A percentile compares a stretch with the other conserved stretches of the same genome.
Conservation (phyloP, 805 yeast genomes). For the Saturnispora sanitii region DNA sequence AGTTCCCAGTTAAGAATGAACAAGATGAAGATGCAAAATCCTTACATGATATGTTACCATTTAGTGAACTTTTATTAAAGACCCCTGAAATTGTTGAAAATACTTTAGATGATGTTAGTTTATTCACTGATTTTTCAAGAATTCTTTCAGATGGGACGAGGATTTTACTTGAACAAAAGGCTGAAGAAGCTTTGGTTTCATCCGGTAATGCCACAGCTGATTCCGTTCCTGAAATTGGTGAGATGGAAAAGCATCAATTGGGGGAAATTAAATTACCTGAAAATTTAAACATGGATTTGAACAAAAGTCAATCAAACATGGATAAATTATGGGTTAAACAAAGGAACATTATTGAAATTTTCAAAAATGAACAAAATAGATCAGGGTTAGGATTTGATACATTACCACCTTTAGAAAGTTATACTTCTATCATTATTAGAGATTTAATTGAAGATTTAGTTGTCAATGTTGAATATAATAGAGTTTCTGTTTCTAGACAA, state of each 20-base stretch:
- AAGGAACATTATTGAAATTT: conserved; percentile 52
- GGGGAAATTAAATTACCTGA: conserved; percentile 25
- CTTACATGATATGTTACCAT: background rate
- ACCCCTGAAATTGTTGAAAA: conserved; percentile 40
- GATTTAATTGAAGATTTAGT: conserved; percentile 71
- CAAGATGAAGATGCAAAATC: conserved; percentile 7
- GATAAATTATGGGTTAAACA: conserved; percentile 64
- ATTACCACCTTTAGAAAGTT: conserved; percentile 43
- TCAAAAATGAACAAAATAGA: conserved; percentile 32
- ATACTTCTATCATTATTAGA: conserved; percentile 53
- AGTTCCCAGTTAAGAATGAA: conserved; percentile 13
- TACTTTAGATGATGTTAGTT: conserved; percentile 30
- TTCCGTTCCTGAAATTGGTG: conserved; percentile 19
- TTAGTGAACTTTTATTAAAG: conserved; percentile 4
- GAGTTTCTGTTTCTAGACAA: conserved; percentile 78
- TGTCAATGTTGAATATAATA: conserved; percentile 77
- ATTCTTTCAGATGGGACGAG: conserved; percentile 14
- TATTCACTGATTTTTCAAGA: conserved; percentile 31
- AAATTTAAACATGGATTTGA: conserved; percentile 25
- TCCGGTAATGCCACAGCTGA: conserved; percentile 9
- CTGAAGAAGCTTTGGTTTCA: conserved; percentile 8
- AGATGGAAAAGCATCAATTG: conserved; percentile 9
- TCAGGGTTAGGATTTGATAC: conserved; percentile 44
- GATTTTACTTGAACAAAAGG: conserved; percentile 10
- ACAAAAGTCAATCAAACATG: conserved; percentile 33